Evolutionary conservation across 441 rosid genomes (phyloP).

Genomic region (Populus tomentosa): DNA sequence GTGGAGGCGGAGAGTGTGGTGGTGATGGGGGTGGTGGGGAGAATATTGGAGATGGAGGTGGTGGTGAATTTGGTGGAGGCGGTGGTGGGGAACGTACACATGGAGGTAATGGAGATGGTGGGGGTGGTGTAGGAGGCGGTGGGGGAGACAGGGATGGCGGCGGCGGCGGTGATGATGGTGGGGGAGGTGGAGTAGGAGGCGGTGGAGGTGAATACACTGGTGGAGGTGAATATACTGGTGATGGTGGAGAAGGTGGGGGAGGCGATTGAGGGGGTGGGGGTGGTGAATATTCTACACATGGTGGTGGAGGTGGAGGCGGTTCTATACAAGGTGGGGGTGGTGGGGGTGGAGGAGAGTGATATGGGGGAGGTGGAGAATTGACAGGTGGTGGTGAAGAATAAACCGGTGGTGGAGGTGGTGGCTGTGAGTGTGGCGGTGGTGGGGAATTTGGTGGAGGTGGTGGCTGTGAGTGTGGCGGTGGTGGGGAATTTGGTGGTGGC

Average conservation of each 20-base stretch:
- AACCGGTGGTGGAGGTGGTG: slow-evolving; percentile 15
- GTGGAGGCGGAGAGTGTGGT: slow-evolving; percentile 27
- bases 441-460: slow-evolving; percentile 37
- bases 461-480: slow-evolving; percentile 29
- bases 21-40: slow-evolving; percentile 37
- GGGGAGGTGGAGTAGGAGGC: slow-evolving; percentile 31
- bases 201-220: slow-evolving; percentile 25
- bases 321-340: slow-evolving; percentile 33
- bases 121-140: slow-evolving; percentile 25
- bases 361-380: slow-evolving; percentile 32
- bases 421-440: slow-evolving; percentile 25
- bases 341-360: slow-evolving; percentile 38
- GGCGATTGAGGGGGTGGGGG: slow-evolving; percentile 29
- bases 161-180: slow-evolving; percentile 17
- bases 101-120: slow-evolving; percentile 30
- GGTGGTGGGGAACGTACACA: slow-evolving; percentile 25
- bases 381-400: slow-evolving; percentile 28
- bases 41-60: slow-evolving; percentile 22
- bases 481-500: slow-evolving; percentile 30
- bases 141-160: slow-evolving; percentile 37
- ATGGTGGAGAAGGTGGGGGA: slow-evolving; percentile 22
- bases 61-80: slow-evolving; percentile 18
- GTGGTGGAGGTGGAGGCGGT: slow-evolving; percentile 33
- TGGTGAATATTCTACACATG: slow-evolving; percentile 25
- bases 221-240: slow-evolving; percentile 13